These are phyloP conservation scores for Cornus suecica DNA, from an alignment of 148 eudicot species.

Conservation along the genomic window DNA sequence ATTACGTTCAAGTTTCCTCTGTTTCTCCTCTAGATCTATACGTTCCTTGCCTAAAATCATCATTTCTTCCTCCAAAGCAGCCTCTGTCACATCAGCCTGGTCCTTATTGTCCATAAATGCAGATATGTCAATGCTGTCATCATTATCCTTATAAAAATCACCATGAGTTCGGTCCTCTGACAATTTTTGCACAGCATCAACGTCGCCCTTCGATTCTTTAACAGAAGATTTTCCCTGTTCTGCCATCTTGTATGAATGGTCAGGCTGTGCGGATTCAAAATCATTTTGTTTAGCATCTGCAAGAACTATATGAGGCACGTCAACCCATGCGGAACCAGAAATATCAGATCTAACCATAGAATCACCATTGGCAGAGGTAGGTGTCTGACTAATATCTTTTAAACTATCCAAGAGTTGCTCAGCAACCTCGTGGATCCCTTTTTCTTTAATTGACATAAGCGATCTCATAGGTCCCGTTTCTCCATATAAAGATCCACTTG, in stretches of 20 bases:
- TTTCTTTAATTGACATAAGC: constrained; percentile 16
- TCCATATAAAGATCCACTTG: constrained; percentile 18
- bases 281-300: constrained; percentile 23
- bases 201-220: constrained; percentile 11
- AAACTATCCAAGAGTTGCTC: constrained; percentile 13
- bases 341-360: constrained; percentile 18
- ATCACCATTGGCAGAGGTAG: constrained; percentile 8
- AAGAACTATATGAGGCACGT: constrained; percentile 9
- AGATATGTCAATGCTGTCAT: constrained; percentile 20
- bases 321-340: constrained; percentile 23
- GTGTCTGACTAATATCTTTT: constrained; percentile 17
- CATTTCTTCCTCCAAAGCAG: constrained; percentile 71
- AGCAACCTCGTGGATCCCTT: constrained; percentile 17
- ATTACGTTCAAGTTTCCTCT: constrained; percentile 82
- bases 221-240: constrained; percentile 22
- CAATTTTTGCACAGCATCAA: constrained; percentile 23
- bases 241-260: constrained; percentile 9
- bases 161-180: not conserved
- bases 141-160: constrained; percentile 14
- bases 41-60: constrained; percentile 53
- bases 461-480: constrained; percentile 17
- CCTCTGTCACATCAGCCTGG: constrained; percentile 35
- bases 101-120: constrained; percentile 21
- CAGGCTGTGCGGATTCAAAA: constrained; percentile 13
- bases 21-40: constrained; percentile 62